Evolutionary conservation across 2,329 filamentous ascomycete species (phyloP), one percentile per base, ranked within the genome.

Genomic region (Fusarium buharicum): DNA sequence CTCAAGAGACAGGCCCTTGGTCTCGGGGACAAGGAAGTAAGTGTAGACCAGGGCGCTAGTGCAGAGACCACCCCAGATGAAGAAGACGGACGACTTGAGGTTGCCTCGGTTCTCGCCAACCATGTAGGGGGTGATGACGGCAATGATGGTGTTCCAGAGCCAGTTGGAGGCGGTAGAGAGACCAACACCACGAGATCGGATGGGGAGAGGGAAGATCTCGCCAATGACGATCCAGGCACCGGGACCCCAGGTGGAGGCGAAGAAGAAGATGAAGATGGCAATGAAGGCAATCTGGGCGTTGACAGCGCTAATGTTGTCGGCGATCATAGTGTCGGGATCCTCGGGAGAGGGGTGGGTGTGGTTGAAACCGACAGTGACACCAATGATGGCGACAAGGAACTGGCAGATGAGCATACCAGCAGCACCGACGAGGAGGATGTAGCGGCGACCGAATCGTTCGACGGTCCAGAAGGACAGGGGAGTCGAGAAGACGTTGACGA

Each of bases 181-280:
- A 70, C 85, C 92, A 58, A 96, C 92, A 80, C 93, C 93, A 67
- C 91, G 90, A 36, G 93, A 90, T 72, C 93, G 90, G 78, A 96
- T 94, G 60, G 91, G 91, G 50, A 96, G 86, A 55, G 92, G 92
- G 86, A 90, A 96, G 77, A 95, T 90, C 81, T 97, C 92, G 74
- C 92, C 92, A 71, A 95, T 93, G 68, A 96, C 85, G 50, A 90
- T 86, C 90, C 90, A 93, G 49, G 90, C 85, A 45, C 87, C 89
- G 7, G 92, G 91, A 49, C 92, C 92, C 92, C 92, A 96, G 64
- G 92, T 96, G 55, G 85, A 88, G 58, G 92, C 92, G 76, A 96
- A 96, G 84, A 90, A 94, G 84, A 92, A 93, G 82, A 96, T 93
- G 84, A 93, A 95, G 81, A 96, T 88, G 80, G 88, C 90, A 73